These are phyloP conservation scores for Aspergillus mulundensis DNA, from an alignment of 495 filamentous ascomycete species.

Conservation along the genomic window DNA sequence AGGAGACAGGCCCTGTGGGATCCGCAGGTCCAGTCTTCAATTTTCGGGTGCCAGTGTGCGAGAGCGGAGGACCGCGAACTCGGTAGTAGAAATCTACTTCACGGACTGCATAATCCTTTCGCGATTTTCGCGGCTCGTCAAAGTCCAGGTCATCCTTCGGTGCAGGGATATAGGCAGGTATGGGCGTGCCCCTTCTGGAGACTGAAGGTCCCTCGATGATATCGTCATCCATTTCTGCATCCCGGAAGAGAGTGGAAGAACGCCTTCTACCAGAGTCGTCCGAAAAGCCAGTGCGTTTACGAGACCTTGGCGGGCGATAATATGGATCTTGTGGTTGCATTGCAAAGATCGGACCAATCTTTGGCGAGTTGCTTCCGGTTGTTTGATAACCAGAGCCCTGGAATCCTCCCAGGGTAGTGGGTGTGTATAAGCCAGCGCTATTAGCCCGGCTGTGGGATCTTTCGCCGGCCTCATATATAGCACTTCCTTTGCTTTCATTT, in stretches of 20 bases:
- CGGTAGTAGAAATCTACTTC: constrained; percentile 97
- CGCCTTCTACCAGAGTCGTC: constrained; percentile 34
- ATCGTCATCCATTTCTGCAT: constrained; percentile 35
- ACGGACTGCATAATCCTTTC: constrained; percentile 82
- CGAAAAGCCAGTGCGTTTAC: constrained; percentile 51
- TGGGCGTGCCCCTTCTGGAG: constrained; percentile 50
- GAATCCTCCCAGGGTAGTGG: constrained; percentile 66
- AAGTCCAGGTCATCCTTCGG: constrained; percentile 53
- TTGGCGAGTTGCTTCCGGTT: constrained; percentile 33
- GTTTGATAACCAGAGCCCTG: constrained; percentile 54
- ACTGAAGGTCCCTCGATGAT: constrained; percentile 44
- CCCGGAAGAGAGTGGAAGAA: constrained; percentile 40
- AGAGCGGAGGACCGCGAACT: constrained; percentile 83
- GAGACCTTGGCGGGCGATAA: constrained; percentile 75
- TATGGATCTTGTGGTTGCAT: constrained; percentile 62
- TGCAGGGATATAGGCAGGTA: constrained; percentile 48
- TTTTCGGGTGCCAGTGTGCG: constrained; percentile 72
- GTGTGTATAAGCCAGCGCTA: constrained; percentile 56
- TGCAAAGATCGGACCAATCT: constrained; percentile 41
- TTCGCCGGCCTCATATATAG: constrained; percentile 41
- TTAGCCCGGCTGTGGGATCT: constrained; percentile 43
- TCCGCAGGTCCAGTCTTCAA: constrained; percentile 93
- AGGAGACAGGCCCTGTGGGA: constrained; percentile 83
- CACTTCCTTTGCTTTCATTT: constrained; percentile 46
- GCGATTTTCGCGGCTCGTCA: constrained; percentile 46